Evolutionary conservation across 495 filamentous ascomycete genomes (phyloP).

Genomic region (Penicillium roqueforti): DNA sequence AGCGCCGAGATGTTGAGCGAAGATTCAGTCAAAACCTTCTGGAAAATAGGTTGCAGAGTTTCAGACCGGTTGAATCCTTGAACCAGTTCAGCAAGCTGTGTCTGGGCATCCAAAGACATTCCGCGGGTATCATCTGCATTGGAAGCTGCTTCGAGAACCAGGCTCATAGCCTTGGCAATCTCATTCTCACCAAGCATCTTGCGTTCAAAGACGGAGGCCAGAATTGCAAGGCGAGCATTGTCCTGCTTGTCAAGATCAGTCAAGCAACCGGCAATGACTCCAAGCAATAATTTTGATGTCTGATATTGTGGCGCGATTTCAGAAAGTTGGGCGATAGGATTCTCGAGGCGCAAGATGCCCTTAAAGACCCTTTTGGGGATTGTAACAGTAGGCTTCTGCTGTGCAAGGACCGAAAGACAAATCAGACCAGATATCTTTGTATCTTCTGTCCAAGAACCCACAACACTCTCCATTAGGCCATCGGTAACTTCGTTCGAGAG

Average conservation of each 20-base stretch:
- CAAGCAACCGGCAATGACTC: constrained; percentile 63
- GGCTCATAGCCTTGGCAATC: constrained; percentile 55
- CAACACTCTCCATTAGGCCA: constrained; percentile 81
- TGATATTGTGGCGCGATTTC: constrained; percentile 61
- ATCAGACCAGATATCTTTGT: constrained; percentile 70
- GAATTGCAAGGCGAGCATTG: constrained; percentile 47
- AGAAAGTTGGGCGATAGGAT: constrained; percentile 53
- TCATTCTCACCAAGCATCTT: constrained; percentile 60
- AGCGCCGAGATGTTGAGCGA: constrained; percentile 63
- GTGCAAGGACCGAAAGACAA: constrained; percentile 73
- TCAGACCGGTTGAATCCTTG: constrained; percentile 54
- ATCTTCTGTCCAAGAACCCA: constrained; percentile 66
- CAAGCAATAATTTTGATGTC: constrained; percentile 69
- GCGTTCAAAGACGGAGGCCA: constrained; percentile 58
- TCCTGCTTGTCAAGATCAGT: constrained; percentile 60
- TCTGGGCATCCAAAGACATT: constrained; percentile 49
- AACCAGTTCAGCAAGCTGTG: constrained; percentile 58
- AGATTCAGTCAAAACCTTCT: constrained; percentile 54
- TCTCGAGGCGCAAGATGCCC: constrained; percentile 59
- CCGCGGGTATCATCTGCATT: constrained; percentile 32
- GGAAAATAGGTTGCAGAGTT: constrained; percentile 54
- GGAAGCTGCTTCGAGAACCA: constrained; percentile 49
- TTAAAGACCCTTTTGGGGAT: constrained; percentile 66
- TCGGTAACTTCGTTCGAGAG: constrained; percentile 70
- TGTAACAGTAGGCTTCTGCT: constrained; percentile 56